Conservation (phyloP, 129 eudicot species). For the Logfia minima region DNA sequence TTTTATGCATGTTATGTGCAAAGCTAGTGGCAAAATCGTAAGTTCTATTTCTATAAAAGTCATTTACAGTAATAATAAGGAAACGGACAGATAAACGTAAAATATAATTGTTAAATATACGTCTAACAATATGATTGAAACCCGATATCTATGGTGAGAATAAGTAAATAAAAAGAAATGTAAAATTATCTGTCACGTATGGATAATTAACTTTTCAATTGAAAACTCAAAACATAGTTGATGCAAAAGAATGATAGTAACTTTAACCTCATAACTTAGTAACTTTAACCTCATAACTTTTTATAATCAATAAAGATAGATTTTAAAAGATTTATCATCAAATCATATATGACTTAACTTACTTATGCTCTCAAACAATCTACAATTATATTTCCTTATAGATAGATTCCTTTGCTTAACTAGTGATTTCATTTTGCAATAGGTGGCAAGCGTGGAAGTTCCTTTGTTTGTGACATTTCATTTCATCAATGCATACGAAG, state of each 20-base stretch:
- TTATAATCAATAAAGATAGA: too few species aligned
- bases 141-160: too few species aligned
- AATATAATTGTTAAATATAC: too few species aligned
- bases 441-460: conserved; percentile 99
- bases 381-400: not conserved
- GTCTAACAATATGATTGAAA: too few species aligned
- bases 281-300: not conserved
- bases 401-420: not conserved
- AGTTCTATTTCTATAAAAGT: conserved; percentile 18
- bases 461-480: conserved; percentile 87
- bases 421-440: not conserved
- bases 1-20: conserved; percentile 91
- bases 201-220: too few species aligned
- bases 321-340: not conserved
- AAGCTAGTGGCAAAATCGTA: conserved; percentile 83
- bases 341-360: not conserved
- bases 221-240: too few species aligned
- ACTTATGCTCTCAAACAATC: not conserved
- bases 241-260: not conserved
- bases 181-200: too few species aligned
- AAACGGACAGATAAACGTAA: too few species aligned
- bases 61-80: too few species aligned
- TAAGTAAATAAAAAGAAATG: too few species aligned
- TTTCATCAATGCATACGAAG: conserved; percentile 95
- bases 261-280: not conserved